Percentiles rank a stretch among this genome's conserved stretches.
phyloP scores from a whole-genome alignment of 345 rosid genomes.

The Pistacia atlantica region DNA sequence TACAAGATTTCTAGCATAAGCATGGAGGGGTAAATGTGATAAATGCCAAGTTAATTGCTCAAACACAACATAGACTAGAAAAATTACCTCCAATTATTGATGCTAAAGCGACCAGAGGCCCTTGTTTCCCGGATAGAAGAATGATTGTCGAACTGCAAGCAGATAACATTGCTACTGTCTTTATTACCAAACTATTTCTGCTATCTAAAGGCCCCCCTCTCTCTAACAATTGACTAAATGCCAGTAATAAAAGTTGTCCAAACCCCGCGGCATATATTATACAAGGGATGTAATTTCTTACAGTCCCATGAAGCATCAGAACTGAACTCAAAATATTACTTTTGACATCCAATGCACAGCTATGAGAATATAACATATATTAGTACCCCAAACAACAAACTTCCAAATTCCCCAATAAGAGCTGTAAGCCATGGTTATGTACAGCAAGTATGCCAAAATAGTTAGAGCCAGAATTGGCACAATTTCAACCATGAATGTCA shows the following conservation, averaged over 20 bases:
- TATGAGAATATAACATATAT: constrained; percentile 64
- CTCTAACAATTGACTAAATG: constrained; percentile 30
- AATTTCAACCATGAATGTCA: constrained; percentile 53
- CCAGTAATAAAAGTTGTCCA: constrained; percentile 59
- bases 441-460: constrained; percentile 50
- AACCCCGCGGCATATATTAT: constrained; percentile 55
- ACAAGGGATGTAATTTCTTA: constrained; percentile 59
- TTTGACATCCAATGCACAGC: constrained; percentile 71
- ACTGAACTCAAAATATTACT: constrained; percentile 41
- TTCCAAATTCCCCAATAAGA: constrained; percentile 40
- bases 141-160: too few relatives aligned
- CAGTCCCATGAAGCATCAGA: constrained; percentile 36
- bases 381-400: constrained; percentile 54
- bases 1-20: too few relatives aligned
- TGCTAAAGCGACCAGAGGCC: too few relatives aligned
- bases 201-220: constrained; percentile 27
- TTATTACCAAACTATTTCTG: constrained; percentile 35
- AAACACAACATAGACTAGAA: too few relatives aligned
- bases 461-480: constrained; percentile 54
- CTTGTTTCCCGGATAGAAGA: too few relatives aligned
- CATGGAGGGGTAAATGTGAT: not conserved
- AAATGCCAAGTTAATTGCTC: constrained; percentile 2
- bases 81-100: too few relatives aligned
- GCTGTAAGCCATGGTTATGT: constrained; percentile 31
- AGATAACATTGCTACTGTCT: constrained; percentile 28